phyloP scores from a whole-genome alignment of 495 filamentous ascomycete species.

The Hypomontagnella monticulosa region DNA sequence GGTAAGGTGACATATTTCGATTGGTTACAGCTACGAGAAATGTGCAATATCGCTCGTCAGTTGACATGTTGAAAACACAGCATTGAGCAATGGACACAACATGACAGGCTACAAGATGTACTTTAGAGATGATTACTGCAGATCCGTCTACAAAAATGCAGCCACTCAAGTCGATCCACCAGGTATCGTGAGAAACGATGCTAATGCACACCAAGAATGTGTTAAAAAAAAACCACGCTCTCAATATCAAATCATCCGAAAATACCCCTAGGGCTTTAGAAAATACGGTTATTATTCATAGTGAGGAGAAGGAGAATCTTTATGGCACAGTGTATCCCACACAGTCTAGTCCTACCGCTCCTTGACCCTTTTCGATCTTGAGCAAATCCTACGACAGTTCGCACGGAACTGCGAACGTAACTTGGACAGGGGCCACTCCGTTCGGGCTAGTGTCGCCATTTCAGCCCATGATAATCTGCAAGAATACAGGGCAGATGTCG shows the following conservation, averaged over 20 bases:
- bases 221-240: slow-evolving; percentile 18
- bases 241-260: slow-evolving; percentile 30
- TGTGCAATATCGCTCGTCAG: slow-evolving; percentile 10
- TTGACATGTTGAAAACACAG: slow-evolving; percentile 12
- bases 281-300: not conserved
- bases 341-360: slow-evolving; percentile 12
- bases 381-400: slow-evolving; percentile 35
- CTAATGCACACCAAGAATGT: slow-evolving; percentile 37
- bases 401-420: slow-evolving; percentile 36
- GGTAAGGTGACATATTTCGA: not conserved
- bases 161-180: slow-evolving; percentile 31
- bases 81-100: slow-evolving; percentile 22
- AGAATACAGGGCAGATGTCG: slow-evolving; percentile 46
- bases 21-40: slow-evolving; percentile 31
- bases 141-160: slow-evolving; percentile 28
- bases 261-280: slow-evolving; percentile 4
- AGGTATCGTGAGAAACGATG: slow-evolving; percentile 26
- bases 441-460: slow-evolving; percentile 40
- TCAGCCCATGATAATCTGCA: slow-evolving; percentile 44
- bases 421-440: slow-evolving; percentile 30
- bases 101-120: slow-evolving; percentile 26
- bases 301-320: not conserved
- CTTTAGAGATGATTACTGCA: slow-evolving; percentile 35
- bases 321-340: slow-evolving; percentile 9
- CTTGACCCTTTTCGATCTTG: slow-evolving; percentile 28